A percentile compares a stretch with the other conserved stretches of the same genome.
These are phyloP conservation scores for Sugiyamaella chiloensis DNA, from an alignment of 805 yeast genomes.

Conservation along the genomic window DNA sequence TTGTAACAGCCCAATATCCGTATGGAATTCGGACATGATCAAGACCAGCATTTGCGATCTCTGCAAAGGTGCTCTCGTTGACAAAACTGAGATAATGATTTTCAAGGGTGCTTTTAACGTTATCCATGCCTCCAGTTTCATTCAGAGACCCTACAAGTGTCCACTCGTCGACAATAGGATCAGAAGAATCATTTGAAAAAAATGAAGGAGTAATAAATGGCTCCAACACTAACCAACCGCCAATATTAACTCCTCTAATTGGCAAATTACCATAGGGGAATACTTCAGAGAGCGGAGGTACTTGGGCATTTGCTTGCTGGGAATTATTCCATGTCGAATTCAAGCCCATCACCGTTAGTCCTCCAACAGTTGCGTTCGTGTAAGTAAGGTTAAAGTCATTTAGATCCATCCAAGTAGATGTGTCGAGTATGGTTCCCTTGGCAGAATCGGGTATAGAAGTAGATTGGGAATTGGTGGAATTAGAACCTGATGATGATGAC, in stretches of 20 bases:
- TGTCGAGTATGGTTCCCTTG: slow-evolving; percentile 29
- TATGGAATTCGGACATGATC: slow-evolving; percentile 76
- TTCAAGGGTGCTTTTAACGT: slow-evolving; percentile 47
- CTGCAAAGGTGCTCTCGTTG: slow-evolving; percentile 61
- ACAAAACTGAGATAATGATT: slow-evolving; percentile 69
- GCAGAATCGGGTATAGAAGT: slow-evolving; percentile 25
- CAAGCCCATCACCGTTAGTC: slow-evolving; percentile 36
- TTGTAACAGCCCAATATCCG: slow-evolving; percentile 76
- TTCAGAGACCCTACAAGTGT: slow-evolving; percentile 49
- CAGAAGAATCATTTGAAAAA: slow-evolving; percentile 41
- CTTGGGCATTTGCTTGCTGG: slow-evolving; percentile 27
- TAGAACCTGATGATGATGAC: slow-evolving; percentile 1
- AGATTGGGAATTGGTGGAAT: slow-evolving; percentile 9
- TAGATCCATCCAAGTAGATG: slow-evolving; percentile 33
- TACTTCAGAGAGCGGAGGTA: slow-evolving; percentile 28
- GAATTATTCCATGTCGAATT: slow-evolving; percentile 32
- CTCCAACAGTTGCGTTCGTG: slow-evolving; percentile 35
- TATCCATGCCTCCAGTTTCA: slow-evolving; percentile 53
- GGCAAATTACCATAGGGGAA: slow-evolving; percentile 31
- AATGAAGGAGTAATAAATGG: slow-evolving; percentile 81
- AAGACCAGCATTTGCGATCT: slow-evolving; percentile 59
- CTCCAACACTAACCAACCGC: slow-evolving; percentile 87
- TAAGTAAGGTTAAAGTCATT: slow-evolving; percentile 35
- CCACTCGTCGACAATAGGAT: slow-evolving; percentile 67
- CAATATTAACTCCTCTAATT: slow-evolving; percentile 70